Conservation (phyloP, 768 basidiomycete genomes). For the Asterophora parasitica region DNA sequence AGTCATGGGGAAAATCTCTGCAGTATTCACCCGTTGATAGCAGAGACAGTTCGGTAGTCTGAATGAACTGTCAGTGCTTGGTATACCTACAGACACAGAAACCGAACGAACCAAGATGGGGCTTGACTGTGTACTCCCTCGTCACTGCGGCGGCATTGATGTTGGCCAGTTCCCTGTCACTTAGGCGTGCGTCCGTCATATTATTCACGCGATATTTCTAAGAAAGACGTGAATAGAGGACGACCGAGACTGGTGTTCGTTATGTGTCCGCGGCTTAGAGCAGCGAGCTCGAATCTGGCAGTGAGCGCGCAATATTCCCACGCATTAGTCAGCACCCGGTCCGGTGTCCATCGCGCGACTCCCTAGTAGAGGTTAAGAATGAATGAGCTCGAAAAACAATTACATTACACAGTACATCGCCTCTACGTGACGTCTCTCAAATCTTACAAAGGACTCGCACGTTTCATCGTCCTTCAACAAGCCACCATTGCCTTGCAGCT, state of each 20-base stretch:
- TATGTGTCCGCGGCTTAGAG: not conserved
- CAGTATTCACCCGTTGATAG: constrained; percentile 79
- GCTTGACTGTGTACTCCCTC: constrained; percentile 82
- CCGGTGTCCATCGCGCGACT: no score
- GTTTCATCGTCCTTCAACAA: no score
- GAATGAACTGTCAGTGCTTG: constrained; percentile 15
- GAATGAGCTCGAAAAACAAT: no score
- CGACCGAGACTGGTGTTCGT: not conserved
- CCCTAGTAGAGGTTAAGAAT: no score
- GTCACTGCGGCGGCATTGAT: constrained; percentile 90
- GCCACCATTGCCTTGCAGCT: no score
- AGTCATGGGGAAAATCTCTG: constrained; percentile 3
- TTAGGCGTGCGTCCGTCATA: constrained; percentile 58
- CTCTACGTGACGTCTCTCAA: no score
- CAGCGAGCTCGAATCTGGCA: not conserved
- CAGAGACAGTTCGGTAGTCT: constrained; percentile 99
- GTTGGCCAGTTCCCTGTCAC: constrained; percentile 67
- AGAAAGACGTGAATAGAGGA: not conserved
- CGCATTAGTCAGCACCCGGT: not conserved
- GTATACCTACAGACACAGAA: constrained; percentile 7
- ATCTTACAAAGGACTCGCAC: no score
- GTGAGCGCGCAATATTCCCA: constrained; percentile 11
- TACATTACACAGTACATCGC: no score
- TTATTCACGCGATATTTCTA: not conserved
- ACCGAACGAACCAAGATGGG: constrained; percentile 71